phyloP scores from a whole-genome alignment of 768 basidiomycete genomes.

The Russula vinacea region DNA sequence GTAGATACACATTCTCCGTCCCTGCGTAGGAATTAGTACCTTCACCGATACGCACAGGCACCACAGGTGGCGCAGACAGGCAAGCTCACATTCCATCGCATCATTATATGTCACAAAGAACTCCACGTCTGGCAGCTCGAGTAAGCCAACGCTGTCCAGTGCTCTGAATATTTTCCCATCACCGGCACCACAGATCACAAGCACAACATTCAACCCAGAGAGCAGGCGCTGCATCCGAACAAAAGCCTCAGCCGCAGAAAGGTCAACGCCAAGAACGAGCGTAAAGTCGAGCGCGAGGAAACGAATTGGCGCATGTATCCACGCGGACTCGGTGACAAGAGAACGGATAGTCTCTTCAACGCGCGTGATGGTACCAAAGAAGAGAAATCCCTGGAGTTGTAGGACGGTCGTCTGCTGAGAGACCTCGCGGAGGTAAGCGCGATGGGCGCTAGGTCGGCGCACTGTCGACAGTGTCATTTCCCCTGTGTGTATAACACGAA shows the following conservation, averaged over 20 bases:
- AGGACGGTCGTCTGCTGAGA: conserved; percentile 88
- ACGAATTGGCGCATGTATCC: conserved; percentile 73
- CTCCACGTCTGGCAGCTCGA: conserved; percentile 77
- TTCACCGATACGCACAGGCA: no score
- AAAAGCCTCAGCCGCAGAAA: conserved; percentile 93
- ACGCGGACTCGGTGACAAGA: conserved; percentile 66
- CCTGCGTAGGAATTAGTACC: conserved; percentile 45
- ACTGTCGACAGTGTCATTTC: conserved; percentile 87
- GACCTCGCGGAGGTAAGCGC: conserved; percentile 87
- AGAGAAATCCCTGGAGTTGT: conserved; percentile 85
- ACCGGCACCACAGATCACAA: conserved; percentile 81
- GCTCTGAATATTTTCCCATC: conserved; percentile 69
- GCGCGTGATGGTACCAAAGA: conserved; percentile 88
- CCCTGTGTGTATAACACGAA: conserved; percentile 80
- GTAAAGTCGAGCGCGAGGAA: conserved; percentile 89
- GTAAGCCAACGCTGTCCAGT: conserved; percentile 71
- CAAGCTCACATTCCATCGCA: conserved; percentile 83
- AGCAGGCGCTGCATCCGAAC: conserved; percentile 85
- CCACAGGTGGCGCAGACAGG: neutral
- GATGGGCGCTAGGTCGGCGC: conserved; percentile 80
- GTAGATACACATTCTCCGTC: conserved; percentile 92
- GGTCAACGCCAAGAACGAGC: conserved; percentile 85
- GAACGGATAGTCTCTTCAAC: conserved; percentile 85
- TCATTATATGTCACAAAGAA: conserved; percentile 80
- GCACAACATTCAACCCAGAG: conserved; percentile 65